These are phyloP conservation scores for Pseudoturritis turrita DNA, from an alignment of 345 rosid species.

Conservation along the genomic window DNA sequence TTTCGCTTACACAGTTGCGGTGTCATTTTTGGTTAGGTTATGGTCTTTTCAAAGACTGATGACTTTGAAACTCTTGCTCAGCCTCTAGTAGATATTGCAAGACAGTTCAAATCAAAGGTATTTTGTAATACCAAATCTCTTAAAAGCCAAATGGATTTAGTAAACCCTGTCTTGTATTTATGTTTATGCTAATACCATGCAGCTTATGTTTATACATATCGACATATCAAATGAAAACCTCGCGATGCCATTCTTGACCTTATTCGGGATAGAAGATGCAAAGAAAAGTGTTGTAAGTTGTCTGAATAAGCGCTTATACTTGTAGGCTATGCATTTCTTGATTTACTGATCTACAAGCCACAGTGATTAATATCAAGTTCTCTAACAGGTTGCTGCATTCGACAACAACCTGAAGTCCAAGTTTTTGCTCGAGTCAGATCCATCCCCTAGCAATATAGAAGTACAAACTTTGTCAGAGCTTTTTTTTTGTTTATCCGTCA, in stretches of 20 bases:
- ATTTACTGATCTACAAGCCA: slow-evolving; percentile 12
- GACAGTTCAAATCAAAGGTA: slow-evolving; percentile 74
- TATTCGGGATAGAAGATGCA: slow-evolving; percentile 82
- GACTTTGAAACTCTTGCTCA: slow-evolving; percentile 50
- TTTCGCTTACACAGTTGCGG: slow-evolving; percentile 32
- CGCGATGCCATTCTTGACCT: slow-evolving; percentile 86
- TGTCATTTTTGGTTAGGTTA: slow-evolving; percentile 47
- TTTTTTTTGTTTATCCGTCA: not conserved
- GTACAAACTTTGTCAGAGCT: slow-evolving; percentile 35
- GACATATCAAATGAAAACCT: slow-evolving; percentile 68
- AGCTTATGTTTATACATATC: slow-evolving; percentile 72
- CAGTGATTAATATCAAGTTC: slow-evolving; percentile 21
- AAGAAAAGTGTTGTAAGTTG: slow-evolving; percentile 56
- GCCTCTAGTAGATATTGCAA: slow-evolving; percentile 71
- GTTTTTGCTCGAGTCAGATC: slow-evolving; percentile 66
- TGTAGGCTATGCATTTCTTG: slow-evolving; percentile 2
- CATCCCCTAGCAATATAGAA: slow-evolving; percentile 62
- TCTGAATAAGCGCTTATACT: not conserved
- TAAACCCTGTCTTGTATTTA: slow-evolving; percentile 1
- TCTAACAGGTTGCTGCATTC: slow-evolving; percentile 71
- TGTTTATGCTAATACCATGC: slow-evolving; percentile 27
- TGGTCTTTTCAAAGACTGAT: slow-evolving; percentile 56
- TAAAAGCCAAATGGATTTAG: not conserved
- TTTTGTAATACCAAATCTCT: not conserved
- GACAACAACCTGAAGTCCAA: slow-evolving; percentile 62